A percentile compares a stretch with the other conserved stretches of the same genome.
Evolutionary conservation across 2,329 filamentous ascomycete genomes (phyloP).

Genomic region (Calonectria pteridis): DNA sequence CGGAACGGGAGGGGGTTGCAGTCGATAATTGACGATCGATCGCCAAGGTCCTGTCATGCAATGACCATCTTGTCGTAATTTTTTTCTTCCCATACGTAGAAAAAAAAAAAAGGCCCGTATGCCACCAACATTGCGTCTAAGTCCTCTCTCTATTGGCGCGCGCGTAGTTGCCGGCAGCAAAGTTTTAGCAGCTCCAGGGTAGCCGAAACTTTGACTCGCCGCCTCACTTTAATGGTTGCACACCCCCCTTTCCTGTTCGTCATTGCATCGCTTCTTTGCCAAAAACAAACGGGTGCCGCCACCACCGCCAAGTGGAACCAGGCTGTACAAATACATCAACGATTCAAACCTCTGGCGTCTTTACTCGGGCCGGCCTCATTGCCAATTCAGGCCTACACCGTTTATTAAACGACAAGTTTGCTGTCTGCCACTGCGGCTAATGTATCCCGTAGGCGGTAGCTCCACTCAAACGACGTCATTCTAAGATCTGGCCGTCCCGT

Average conservation of each 20-base stretch:
- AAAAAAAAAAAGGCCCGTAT: not conserved
- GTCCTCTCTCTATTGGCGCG: not conserved
- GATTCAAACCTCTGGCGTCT: not conserved
- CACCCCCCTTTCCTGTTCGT: not conserved
- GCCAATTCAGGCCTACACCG: not conserved
- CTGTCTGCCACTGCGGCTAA: not conserved
- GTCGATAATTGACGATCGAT: conserved; percentile 16
- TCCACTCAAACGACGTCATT: conserved; percentile 16
- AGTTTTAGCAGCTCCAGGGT: not conserved
- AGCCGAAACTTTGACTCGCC: not conserved
- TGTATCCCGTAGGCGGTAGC: too few relatives aligned
- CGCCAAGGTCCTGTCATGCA: conserved; percentile 7
- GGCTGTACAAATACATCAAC: not conserved
- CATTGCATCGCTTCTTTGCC: not conserved
- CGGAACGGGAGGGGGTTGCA: not conserved
- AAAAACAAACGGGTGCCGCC: not conserved
- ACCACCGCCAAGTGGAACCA: not conserved
- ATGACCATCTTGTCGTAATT: conserved; percentile 17
- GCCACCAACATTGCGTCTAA: not conserved
- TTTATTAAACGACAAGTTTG: not conserved
- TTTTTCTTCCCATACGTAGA: not conserved
- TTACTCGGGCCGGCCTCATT: conserved; percentile 1
- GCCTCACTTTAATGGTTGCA: not conserved
- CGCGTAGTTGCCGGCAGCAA: not conserved
- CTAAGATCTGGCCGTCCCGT: not conserved